Conservation (phyloP, 2,329 filamentous ascomycete species). For the Penicillium sumatraense region DNA sequence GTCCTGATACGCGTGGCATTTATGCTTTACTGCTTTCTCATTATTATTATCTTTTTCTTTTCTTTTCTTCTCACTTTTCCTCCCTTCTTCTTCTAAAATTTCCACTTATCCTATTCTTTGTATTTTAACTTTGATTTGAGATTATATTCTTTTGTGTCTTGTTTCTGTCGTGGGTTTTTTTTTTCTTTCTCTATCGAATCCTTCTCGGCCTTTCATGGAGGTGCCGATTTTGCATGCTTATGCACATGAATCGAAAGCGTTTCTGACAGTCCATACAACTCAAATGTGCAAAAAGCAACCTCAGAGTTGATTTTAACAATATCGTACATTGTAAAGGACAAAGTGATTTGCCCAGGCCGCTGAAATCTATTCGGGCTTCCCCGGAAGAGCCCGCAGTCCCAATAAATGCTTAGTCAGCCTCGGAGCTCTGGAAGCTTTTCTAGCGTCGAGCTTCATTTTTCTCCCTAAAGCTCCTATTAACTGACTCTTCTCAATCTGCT, state of each 20-base stretch:
- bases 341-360: not conserved
- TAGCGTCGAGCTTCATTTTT: conserved; percentile 27
- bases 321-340: too few relatives aligned
- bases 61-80: conserved; percentile 13
- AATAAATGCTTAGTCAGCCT: conserved; percentile 19
- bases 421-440: conserved; percentile 26
- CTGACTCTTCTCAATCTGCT: conserved; percentile 14
- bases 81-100: not conserved
- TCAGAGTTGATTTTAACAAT: not conserved
- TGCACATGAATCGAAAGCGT: conserved; percentile 13
- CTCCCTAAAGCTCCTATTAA: conserved; percentile 23
- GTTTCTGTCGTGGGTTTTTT: conserved; percentile 8
- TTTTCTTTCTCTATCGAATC: conserved; percentile 1
- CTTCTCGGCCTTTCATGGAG: conserved; percentile 11
- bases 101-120: conserved; percentile 19
- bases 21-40: conserved; percentile 14
- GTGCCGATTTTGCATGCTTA: conserved; percentile 7
- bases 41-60: conserved; percentile 10
- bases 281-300: not conserved
- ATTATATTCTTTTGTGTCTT: conserved; percentile 9
- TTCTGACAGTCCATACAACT: not conserved
- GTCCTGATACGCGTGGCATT: conserved; percentile 26
- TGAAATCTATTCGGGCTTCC: conserved; percentile 6
- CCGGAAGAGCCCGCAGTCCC: conserved; percentile 14
- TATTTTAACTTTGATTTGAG: conserved; percentile 23